A percentile compares a stretch with the other conserved stretches of the same genome.
These are phyloP conservation scores for Karstenula rhodostoma DNA, from an alignment of 2,329 filamentous ascomycete genomes.

Conservation along the genomic window DNA sequence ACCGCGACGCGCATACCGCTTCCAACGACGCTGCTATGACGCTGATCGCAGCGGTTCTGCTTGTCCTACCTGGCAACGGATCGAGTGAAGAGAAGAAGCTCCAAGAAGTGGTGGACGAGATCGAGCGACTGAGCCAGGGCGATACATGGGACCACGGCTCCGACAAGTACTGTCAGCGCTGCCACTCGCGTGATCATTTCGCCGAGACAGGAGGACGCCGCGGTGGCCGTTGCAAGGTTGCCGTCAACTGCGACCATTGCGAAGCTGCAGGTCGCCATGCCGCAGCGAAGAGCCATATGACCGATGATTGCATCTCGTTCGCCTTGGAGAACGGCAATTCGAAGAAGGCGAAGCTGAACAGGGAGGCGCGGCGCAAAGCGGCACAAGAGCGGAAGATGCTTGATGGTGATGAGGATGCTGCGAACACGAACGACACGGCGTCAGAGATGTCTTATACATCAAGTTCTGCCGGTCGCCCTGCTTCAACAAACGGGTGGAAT, in stretches of 20 bases:
- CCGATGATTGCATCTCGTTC: neutral
- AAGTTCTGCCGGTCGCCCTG: too few species aligned
- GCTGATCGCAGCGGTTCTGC: slow-evolving; percentile 31
- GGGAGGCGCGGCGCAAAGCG: neutral
- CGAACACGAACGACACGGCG: neutral
- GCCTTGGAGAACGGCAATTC: slow-evolving; percentile 1
- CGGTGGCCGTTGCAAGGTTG: neutral
- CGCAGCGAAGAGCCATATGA: neutral
- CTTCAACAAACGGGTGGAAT: too few species aligned
- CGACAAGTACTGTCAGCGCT: neutral
- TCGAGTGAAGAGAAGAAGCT: neutral
- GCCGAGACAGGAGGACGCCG: slow-evolving; percentile 7
- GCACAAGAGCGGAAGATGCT: too few species aligned
- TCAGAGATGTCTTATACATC: neutral
- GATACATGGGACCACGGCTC: slow-evolving; percentile 18
- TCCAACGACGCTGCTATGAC: slow-evolving; percentile 34
- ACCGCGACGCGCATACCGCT: slow-evolving; percentile 31
- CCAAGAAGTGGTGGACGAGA: slow-evolving; percentile 16
- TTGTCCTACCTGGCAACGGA: slow-evolving; percentile 16
- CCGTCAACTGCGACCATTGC: slow-evolving; percentile 1
- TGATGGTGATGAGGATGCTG: too few species aligned
- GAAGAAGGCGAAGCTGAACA: neutral
- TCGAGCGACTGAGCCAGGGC: slow-evolving; percentile 17
- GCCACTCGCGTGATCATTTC: slow-evolving; percentile 23
- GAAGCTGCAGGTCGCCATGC: neutral